Evolutionary conservation across 192 early-diverging fungal genomes (phyloP).

Genomic region (Dimargaris cristalligena): DNA sequence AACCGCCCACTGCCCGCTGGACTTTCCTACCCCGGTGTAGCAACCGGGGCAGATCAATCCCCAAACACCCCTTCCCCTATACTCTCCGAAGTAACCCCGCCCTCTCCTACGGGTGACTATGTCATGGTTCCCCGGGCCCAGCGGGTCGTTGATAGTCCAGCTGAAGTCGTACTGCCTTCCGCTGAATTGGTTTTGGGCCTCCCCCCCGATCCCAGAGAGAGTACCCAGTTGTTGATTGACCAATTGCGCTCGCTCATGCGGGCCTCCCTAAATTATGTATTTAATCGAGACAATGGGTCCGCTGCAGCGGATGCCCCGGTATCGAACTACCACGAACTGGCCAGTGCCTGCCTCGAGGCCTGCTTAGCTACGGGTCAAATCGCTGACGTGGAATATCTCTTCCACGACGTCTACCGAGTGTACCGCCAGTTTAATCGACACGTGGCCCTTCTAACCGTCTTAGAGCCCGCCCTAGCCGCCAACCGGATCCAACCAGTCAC

Average conservation of each 20-base stretch:
- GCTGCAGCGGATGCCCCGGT: not conserved
- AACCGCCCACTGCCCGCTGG: not conserved
- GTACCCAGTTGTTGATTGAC: not conserved
- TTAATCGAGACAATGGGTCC: not conserved
- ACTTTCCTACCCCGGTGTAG: not conserved
- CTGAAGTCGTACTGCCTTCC: not conserved
- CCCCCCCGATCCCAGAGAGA: not conserved
- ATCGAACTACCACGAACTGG: not conserved
- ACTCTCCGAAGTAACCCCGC: not conserved
- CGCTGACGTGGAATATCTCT: not conserved
- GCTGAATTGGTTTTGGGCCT: not conserved
- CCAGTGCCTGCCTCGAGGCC: conserved; percentile 7
- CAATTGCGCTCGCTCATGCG: not conserved
- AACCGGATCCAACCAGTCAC: conserved; percentile 2
- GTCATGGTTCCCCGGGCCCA: not conserved
- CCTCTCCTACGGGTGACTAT: not conserved
- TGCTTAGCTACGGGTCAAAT: conserved; percentile 6
- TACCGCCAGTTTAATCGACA: not conserved
- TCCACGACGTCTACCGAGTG: conserved; percentile 1
- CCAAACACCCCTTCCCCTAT: too few relatives aligned
- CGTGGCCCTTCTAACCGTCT: not conserved
- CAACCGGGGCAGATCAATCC: too few relatives aligned
- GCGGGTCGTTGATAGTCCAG: not conserved
- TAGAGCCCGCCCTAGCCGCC: conserved; percentile 1
- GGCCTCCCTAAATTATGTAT: not conserved